Conservation (phyloP, 2,329 filamentous ascomycete species). For the Elsinoe necatrix region DNA sequence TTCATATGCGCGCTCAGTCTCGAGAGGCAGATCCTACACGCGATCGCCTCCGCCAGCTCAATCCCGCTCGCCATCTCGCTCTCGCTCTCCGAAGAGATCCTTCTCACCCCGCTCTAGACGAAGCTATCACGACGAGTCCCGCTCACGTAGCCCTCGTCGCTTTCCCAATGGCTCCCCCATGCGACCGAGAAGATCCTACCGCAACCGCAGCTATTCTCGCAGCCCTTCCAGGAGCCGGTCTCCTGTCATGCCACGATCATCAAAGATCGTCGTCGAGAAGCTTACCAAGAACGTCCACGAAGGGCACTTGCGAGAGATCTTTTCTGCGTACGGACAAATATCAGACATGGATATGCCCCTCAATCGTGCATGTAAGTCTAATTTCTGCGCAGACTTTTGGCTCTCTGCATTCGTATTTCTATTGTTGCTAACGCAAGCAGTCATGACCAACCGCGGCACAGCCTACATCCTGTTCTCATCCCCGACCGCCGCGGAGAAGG, state of each 20-base stretch:
- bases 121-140: slow-evolving; percentile 24
- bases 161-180: slow-evolving; percentile 16
- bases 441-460: slow-evolving; percentile 82
- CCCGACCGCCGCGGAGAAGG: slow-evolving; percentile 71
- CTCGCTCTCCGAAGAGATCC: slow-evolving; percentile 24
- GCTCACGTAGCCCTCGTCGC: slow-evolving; percentile 18
- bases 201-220: slow-evolving; percentile 13
- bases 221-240: slow-evolving; percentile 20
- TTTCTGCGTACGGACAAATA: slow-evolving; percentile 78
- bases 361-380: slow-evolving; percentile 61
- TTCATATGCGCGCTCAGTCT: slow-evolving; percentile 22
- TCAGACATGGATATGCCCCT: slow-evolving; percentile 82
- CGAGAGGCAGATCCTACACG: slow-evolving; percentile 33
- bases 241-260: slow-evolving; percentile 16
- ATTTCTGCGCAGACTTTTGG: too few relatives aligned
- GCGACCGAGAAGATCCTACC: background rate
- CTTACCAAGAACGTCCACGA: slow-evolving; percentile 92
- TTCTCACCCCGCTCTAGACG: slow-evolving; percentile 20
- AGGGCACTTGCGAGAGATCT: slow-evolving; percentile 82
- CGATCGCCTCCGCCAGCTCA: slow-evolving; percentile 24
- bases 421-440: slow-evolving; percentile 36
- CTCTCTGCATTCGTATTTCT: too few relatives aligned
- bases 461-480: slow-evolving; percentile 82
- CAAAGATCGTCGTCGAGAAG: slow-evolving; percentile 80
- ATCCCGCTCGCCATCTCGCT: slow-evolving; percentile 29